phyloP scores from a whole-genome alignment of 805 yeast genomes.

The Priceomyces medius region DNA sequence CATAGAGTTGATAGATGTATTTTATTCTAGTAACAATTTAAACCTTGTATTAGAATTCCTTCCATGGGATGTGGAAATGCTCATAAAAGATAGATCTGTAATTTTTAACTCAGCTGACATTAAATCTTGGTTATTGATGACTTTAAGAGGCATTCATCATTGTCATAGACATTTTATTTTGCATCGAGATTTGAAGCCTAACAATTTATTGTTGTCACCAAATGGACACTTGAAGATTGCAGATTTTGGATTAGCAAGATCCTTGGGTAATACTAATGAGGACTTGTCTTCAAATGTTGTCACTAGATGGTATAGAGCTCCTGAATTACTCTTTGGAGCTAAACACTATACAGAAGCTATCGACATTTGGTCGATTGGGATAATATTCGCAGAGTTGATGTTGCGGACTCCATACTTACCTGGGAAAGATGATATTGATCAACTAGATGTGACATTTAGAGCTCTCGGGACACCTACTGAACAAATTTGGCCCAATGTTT shows the following conservation, averaged over 20 bases:
- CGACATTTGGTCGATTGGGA: conserved; percentile 47
- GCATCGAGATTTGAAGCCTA: conserved; percentile 93
- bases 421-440: conserved; percentile 87
- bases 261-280: conserved; percentile 71
- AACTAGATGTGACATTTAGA: conserved; percentile 86
- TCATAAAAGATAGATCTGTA: conserved; percentile 75
- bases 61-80: conserved; percentile 82
- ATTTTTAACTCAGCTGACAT: conserved; percentile 84
- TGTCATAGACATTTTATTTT: conserved; percentile 89
- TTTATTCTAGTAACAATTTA: conserved; percentile 60
- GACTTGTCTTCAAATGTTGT: conserved; percentile 89
- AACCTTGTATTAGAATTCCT: conserved; percentile 90
- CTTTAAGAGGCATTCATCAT: conserved; percentile 90
- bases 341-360: conserved; percentile 45
- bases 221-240: conserved; percentile 89
- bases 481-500: conserved; percentile 85
- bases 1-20: conserved; percentile 87
- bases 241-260: conserved; percentile 94
- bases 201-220: conserved; percentile 82
- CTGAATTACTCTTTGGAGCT: conserved; percentile 46
- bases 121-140: conserved; percentile 93
- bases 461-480: conserved; percentile 97
- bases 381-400: conserved; percentile 93
- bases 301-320: conserved; percentile 97
- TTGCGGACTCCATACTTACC: conserved; percentile 92